phyloP scores from a whole-genome alignment of 352 stramenopile species.

The Globisporangium radiosum region DNA sequence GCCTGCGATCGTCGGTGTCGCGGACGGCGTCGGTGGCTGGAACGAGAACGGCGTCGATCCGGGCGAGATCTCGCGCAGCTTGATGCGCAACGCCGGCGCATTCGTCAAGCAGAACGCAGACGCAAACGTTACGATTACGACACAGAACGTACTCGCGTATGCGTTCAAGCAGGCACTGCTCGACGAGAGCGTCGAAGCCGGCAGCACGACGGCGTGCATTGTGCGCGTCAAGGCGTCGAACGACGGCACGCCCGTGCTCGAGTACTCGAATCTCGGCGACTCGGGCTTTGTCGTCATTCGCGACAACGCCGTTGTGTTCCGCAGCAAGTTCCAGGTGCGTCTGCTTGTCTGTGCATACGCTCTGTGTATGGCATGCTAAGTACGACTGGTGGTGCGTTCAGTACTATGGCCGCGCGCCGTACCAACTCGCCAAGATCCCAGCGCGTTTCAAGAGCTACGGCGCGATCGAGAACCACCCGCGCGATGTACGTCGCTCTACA shows the following conservation, averaged over 20 bases:
- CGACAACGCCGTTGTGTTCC: slow-evolving; percentile 51
- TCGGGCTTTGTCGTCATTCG: slow-evolving; percentile 75
- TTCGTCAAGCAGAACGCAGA: slow-evolving; percentile 36
- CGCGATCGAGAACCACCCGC: slow-evolving; percentile 72
- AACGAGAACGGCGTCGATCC: slow-evolving; percentile 80
- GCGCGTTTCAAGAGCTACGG: slow-evolving; percentile 64
- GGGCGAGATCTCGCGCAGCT: slow-evolving; percentile 62
- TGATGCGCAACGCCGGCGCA: slow-evolving; percentile 59
- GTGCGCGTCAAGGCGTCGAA: slow-evolving; percentile 47
- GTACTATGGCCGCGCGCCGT: slow-evolving; percentile 69
- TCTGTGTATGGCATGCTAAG: slow-evolving; percentile 2
- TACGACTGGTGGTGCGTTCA: slow-evolving; percentile 5
- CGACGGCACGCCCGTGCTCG: slow-evolving; percentile 41
- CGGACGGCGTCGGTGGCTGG: slow-evolving; percentile 71
- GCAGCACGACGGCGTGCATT: slow-evolving; percentile 74
- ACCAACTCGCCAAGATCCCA: slow-evolving; percentile 74
- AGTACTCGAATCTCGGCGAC: slow-evolving; percentile 77
- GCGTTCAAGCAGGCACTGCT: slow-evolving; percentile 50
- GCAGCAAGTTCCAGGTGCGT: slow-evolving; percentile 62
- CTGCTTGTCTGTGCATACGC: neutral
- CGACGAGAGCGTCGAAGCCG: slow-evolving; percentile 68
- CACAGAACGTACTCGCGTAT: slow-evolving; percentile 46
- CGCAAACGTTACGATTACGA: slow-evolving; percentile 26
- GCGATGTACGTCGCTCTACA: slow-evolving; percentile 34
- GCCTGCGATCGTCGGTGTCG: slow-evolving; percentile 53